Percentiles rank a stretch among this genome's conserved stretches.
Evolutionary conservation across 257 asterid species (phyloP).

Genomic region (Solanum rostratum): DNA sequence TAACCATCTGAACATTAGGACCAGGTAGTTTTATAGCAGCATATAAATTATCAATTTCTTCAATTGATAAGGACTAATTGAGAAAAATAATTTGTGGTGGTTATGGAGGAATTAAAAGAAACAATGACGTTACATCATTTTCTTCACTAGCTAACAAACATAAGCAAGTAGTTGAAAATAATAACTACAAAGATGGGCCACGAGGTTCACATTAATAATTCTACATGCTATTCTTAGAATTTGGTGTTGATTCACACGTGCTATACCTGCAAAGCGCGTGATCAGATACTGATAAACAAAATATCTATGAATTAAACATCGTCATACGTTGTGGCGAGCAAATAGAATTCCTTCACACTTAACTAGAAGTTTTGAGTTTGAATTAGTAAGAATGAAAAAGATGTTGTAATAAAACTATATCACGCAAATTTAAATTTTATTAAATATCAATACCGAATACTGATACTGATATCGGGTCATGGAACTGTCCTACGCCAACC

Average conservation of each 20-base stretch:
- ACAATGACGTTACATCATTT: constrained; percentile 1
- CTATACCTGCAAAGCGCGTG: not conserved
- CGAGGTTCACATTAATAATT: not conserved
- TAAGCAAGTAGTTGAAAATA: not conserved
- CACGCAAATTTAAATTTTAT: not conserved
- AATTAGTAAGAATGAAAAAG: too few relatives aligned
- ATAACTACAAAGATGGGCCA: not conserved
- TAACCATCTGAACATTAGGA: not conserved
- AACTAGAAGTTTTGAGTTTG: too few relatives aligned
- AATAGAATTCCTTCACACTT: too few relatives aligned
- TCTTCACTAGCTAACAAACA: not conserved
- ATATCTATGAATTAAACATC: not conserved
- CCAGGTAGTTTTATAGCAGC: not conserved
- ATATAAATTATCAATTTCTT: not conserved
- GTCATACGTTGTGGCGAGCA: not conserved
- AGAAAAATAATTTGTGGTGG: not conserved
- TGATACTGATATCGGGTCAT: too few relatives aligned
- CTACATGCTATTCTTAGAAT: not conserved
- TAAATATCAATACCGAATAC: not conserved
- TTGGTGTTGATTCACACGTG: not conserved
- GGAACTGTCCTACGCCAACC: too few relatives aligned
- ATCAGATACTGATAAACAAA: not conserved
- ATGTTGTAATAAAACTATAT: too few relatives aligned
- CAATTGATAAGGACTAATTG: not conserved
- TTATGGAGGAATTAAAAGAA: not conserved